Conservation (phyloP, 1,139 yeast genomes). For the Nakaseomyces glabratus region DNA sequence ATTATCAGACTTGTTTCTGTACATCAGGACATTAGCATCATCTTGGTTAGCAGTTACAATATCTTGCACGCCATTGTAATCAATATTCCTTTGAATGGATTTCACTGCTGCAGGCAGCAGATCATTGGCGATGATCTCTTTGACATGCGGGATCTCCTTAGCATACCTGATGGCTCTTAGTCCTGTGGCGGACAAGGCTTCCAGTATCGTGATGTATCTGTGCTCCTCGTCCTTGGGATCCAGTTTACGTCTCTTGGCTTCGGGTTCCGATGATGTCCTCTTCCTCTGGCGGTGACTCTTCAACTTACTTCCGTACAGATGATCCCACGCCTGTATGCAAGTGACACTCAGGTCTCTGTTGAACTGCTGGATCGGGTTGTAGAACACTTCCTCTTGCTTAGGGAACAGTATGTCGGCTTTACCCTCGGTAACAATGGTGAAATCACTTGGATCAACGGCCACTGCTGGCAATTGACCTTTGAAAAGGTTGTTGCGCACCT, state of each 20-base stretch:
- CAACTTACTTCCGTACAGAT: slow-evolving; percentile 38
- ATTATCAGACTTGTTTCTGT: slow-evolving; percentile 35
- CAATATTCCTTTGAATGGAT: slow-evolving; percentile 63
- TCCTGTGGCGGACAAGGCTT: slow-evolving; percentile 93
- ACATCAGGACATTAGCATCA: slow-evolving; percentile 83
- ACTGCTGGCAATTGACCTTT: slow-evolving; percentile 4
- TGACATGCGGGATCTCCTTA: slow-evolving; percentile 71
- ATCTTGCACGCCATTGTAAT: slow-evolving; percentile 48
- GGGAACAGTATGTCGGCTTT: slow-evolving; percentile 72
- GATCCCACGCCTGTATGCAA: slow-evolving; percentile 80
- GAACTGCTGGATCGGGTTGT: slow-evolving; percentile 94
- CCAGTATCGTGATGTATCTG: slow-evolving; percentile 59
- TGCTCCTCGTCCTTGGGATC: slow-evolving; percentile 10
- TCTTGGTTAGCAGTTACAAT: slow-evolving; percentile 62
- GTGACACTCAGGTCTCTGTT: slow-evolving; percentile 83
- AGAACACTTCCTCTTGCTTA: slow-evolving; percentile 69
- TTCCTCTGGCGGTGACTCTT: slow-evolving; percentile 25
- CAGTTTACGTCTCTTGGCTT: slow-evolving; percentile 22
- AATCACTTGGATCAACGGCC: slow-evolving; percentile 28
- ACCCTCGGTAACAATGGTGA: slow-evolving; percentile 62
- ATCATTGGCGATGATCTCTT: slow-evolving; percentile 78
- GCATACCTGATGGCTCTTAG: slow-evolving; percentile 88
- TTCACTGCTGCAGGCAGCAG: slow-evolving; percentile 79
- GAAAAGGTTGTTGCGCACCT: slow-evolving; percentile 14
- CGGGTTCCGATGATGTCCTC: slow-evolving; percentile 12